These are phyloP conservation scores for Penicillium fimorum DNA, from an alignment of 495 filamentous ascomycete species.

Conservation along the genomic window DNA sequence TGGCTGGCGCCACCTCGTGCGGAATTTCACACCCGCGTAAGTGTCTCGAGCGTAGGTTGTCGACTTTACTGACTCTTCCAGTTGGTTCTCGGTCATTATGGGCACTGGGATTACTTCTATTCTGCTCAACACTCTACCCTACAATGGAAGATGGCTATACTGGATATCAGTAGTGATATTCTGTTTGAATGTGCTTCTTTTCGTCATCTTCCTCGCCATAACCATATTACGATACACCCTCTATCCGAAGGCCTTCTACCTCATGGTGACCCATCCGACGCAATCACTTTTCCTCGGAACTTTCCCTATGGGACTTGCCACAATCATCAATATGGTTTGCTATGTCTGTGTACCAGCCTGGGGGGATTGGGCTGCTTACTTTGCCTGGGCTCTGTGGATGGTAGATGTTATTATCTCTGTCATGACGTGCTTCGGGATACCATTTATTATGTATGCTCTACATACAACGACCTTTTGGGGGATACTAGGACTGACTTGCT, in stretches of 20 bases:
- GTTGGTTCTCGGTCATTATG: conserved; percentile 51
- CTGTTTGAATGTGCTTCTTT: conserved; percentile 47
- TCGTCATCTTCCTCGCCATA: conserved; percentile 30
- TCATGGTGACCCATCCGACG: conserved; percentile 50
- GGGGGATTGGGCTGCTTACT: conserved; percentile 28
- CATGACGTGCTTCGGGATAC: conserved; percentile 26
- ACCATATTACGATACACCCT: conserved; percentile 50
- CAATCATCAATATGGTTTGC: conserved; percentile 53
- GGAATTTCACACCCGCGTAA: background rate
- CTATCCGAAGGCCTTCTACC: conserved; percentile 48
- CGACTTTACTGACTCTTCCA: conserved; percentile 1
- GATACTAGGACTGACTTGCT: conserved; percentile 3
- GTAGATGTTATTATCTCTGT: conserved; percentile 47
- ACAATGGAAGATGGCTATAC: conserved; percentile 46
- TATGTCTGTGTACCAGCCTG: conserved; percentile 47
- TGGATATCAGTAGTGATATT: conserved; percentile 51
- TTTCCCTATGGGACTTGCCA: conserved; percentile 59
- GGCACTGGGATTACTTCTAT: conserved; percentile 60
- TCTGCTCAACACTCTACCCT: conserved; percentile 51
- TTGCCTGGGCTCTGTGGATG: conserved; percentile 51
- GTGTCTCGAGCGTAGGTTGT: background rate
- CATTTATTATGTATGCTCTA: conserved; percentile 16
- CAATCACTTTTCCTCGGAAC: conserved; percentile 56
- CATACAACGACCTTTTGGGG: background rate
- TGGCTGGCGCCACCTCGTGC: background rate